phyloP scores from a whole-genome alignment of 1,139 yeast genomes.

The Saccharomyces hybrid region DNA sequence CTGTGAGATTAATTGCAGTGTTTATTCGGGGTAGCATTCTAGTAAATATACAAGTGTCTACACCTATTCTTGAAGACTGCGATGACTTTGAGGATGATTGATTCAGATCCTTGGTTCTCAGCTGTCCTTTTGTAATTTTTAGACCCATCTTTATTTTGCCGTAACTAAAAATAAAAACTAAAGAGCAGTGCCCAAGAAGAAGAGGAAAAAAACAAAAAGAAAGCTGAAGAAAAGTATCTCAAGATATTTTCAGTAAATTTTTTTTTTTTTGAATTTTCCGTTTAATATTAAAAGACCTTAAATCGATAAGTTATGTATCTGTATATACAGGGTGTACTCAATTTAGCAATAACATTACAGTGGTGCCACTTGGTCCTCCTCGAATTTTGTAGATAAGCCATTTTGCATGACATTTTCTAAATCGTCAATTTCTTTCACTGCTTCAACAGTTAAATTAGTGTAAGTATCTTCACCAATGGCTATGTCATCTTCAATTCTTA shows the following conservation, averaged over 20 bases:
- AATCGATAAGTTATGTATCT: not conserved
- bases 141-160: not conserved
- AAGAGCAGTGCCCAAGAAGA: not conserved
- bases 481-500: constrained; percentile 89
- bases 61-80: not conserved
- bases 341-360: constrained; percentile 10
- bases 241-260: not conserved
- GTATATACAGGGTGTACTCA: constrained; percentile 3
- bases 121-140: not conserved
- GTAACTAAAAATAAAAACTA: not conserved
- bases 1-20: not conserved
- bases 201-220: not conserved
- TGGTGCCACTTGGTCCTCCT: constrained; percentile 45
- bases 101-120: not conserved
- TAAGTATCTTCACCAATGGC: constrained; percentile 58
- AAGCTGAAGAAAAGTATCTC: not conserved
- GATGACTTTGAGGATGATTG: not conserved
- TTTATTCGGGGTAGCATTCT: not conserved
- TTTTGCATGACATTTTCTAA: constrained; percentile 55
- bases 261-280: not conserved
- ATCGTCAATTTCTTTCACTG: constrained; percentile 77
- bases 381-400: constrained; percentile 49
- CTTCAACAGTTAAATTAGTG: constrained; percentile 67
- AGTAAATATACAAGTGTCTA: not conserved
- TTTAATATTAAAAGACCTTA: not conserved